Conservation (phyloP, 768 basidiomycete genomes). For the Tulasnella sp. region DNA sequence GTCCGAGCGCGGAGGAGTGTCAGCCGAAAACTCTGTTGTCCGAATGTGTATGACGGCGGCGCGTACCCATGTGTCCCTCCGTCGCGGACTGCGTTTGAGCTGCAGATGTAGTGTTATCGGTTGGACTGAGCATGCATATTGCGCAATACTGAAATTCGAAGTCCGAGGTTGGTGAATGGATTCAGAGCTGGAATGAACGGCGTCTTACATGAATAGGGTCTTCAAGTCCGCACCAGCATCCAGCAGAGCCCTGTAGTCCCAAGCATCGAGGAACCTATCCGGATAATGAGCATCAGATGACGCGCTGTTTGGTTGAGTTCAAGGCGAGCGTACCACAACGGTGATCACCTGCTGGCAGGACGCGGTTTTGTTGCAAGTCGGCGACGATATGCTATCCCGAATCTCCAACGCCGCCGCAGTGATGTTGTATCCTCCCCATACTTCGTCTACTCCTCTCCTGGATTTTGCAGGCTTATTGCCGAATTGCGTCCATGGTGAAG, state of each 20-base stretch:
- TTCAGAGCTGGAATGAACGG: not conserved
- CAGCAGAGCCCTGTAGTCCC: not conserved
- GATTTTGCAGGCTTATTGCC: not conserved
- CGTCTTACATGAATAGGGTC: constrained; percentile 3
- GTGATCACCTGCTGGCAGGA: not conserved
- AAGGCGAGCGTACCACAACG: not conserved
- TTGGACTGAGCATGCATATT: constrained; percentile 7
- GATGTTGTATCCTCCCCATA: constrained; percentile 5
- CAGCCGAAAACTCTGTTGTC: not conserved
- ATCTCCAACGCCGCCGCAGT: not conserved
- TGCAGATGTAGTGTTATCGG: not conserved
- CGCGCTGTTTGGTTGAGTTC: not conserved
- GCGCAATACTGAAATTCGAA: constrained; percentile 2
- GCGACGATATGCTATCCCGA: not conserved
- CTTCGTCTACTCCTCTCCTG: not conserved
- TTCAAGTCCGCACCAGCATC: not conserved
- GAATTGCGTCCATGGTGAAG: not conserved
- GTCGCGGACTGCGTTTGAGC: not conserved
- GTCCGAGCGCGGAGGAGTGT: not conserved
- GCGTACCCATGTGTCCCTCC: not conserved
- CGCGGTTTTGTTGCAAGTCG: constrained; percentile 1
- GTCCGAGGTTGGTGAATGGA: not conserved
- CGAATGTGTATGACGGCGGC: not conserved
- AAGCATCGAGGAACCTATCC: not conserved
- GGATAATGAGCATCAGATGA: not conserved